Evolutionary conservation across 805 yeast species (phyloP), one percentile per base, ranked within the genome.

Genomic region (Candida qinlingensis): DNA sequence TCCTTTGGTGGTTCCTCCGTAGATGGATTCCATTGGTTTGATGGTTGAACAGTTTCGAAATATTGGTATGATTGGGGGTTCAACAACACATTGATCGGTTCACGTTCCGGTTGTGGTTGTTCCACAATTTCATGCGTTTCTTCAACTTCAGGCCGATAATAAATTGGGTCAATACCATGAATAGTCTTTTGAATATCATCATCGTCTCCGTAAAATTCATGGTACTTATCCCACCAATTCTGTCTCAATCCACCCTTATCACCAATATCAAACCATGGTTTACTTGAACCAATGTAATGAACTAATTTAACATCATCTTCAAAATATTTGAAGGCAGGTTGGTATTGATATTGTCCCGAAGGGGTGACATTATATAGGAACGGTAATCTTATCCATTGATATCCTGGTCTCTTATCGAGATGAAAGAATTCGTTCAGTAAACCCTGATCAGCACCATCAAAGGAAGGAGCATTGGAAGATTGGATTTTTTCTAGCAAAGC

Each of bases 381-480:
- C 2, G 97, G 91, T 42, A 94, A 67, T 42, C 79, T 74, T 33
- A 72, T 65, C 97, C 97, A 91, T 4, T 41, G 34, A 19, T 46
- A 41, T 7, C 41, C 39, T 19, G 64, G 38, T 46, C 52, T 35
- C 2, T 43, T 5, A 48, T 60, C 58, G 10, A 55, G 46, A 39
- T 48, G 59, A 54, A 85, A 87, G 60, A 74, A 83, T 58, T 84
- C 83, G 63, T 89, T 88, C 54, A 88, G 70, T 39, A 88, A 69
- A 3, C 96, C 96, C 65, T 88, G 96, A 65, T 88, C 96, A 2
- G 95, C 94, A 37, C 96, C 96, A 62, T 88, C 96, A 59, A 88
- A 87, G 0, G 79, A 68, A 3, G 68, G 70, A 51, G n/a, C 45
- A 33, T 44, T 54, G 12, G 60, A 55, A 7, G 54, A 50, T 50